phyloP scores from a whole-genome alignment of 208 protist species.

The Leishmania braziliensis region DNA sequence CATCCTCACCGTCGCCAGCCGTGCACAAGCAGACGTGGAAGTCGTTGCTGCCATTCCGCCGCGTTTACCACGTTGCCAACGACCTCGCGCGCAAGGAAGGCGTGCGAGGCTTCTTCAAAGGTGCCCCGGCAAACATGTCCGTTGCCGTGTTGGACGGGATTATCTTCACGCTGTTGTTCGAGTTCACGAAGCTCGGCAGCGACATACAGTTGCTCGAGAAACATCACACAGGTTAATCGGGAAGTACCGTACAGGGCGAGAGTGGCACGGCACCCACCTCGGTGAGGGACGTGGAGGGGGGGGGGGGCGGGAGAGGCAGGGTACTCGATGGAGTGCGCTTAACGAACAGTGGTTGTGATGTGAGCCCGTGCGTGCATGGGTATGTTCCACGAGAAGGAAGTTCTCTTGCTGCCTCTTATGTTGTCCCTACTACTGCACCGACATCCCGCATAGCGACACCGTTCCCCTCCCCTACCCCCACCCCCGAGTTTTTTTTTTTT shows the following conservation, averaged over 20 bases:
- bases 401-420: neutral
- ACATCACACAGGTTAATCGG: conserved; percentile 11
- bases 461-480: neutral
- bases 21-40: conserved; percentile 14
- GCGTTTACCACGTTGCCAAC: conserved; percentile 35
- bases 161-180: conserved; percentile 82
- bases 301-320: neutral
- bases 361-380: neutral
- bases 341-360: neutral
- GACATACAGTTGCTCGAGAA: conserved; percentile 67
- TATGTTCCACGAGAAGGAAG: neutral
- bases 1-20: neutral
- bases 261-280: neutral
- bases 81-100: conserved; percentile 72
- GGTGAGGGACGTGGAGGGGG: neutral
- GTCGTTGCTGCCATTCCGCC: conserved; percentile 30
- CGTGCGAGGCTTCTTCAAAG: conserved; percentile 79
- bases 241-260: neutral
- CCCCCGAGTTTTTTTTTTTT: neutral
- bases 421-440: neutral
- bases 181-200: conserved; percentile 87
- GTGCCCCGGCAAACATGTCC: conserved; percentile 65
- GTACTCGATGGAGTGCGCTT: neutral
- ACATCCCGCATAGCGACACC: neutral
- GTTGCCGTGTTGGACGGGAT: conserved; percentile 81